These are phyloP conservation scores for Leccinum disarticulatum DNA, from an alignment of 768 basidiomycete species.

Conservation along the genomic window DNA sequence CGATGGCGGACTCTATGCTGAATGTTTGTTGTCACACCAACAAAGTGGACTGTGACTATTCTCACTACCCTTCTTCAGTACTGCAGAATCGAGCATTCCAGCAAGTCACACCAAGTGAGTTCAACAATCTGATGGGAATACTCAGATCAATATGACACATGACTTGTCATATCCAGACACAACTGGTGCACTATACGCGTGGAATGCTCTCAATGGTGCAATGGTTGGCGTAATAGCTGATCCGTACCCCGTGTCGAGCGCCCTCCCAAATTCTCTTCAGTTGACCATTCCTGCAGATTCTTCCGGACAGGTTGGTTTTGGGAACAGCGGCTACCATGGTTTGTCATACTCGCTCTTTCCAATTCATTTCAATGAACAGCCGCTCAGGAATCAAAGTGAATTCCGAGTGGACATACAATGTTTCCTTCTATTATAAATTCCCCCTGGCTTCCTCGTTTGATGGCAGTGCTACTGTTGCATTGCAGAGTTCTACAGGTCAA, in stretches of 20 bases:
- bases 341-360: slow-evolving; percentile 5
- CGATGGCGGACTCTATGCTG: slow-evolving; percentile 64
- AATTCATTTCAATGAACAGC: too few species aligned
- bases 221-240: slow-evolving; percentile 50
- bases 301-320: slow-evolving; percentile 47
- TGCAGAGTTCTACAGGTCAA: slow-evolving; percentile 44
- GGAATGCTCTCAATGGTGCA: slow-evolving; percentile 47
- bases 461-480: slow-evolving; percentile 41
- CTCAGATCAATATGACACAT: not conserved
- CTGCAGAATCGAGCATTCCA: slow-evolving; percentile 70
- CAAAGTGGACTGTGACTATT: not conserved
- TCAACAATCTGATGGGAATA: not conserved
- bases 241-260: slow-evolving; percentile 48
- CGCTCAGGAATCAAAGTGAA: slow-evolving; percentile 53
- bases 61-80: slow-evolving; percentile 34
- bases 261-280: slow-evolving; percentile 60
- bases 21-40: slow-evolving; percentile 37
- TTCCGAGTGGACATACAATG: slow-evolving; percentile 50
- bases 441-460: slow-evolving; percentile 41
- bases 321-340: slow-evolving; percentile 59
- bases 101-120: slow-evolving; percentile 51
- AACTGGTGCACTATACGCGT: slow-evolving; percentile 46
- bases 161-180: slow-evolving; percentile 36
- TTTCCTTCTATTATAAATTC: slow-evolving; percentile 59
- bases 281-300: slow-evolving; percentile 42